phyloP scores from a whole-genome alignment of 2,329 filamentous ascomycete genomes.

The Neospermospora avenae region DNA sequence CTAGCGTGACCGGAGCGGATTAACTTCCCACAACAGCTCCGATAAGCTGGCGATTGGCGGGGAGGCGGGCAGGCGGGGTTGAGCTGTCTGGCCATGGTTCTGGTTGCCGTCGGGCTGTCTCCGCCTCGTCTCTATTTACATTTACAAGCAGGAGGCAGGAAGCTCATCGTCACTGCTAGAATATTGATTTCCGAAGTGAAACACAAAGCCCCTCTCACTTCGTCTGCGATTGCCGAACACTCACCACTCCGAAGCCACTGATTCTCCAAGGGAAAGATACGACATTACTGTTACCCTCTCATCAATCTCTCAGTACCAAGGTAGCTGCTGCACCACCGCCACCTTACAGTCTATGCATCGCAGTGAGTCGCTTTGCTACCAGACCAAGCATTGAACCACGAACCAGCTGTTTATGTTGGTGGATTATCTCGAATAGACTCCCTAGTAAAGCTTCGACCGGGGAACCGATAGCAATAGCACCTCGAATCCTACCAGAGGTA shows the following conservation, averaged over 20 bases:
- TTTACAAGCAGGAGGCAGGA: no score
- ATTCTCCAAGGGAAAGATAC: no score
- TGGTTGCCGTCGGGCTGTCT: no score
- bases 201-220: neutral
- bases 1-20: neutral
- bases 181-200: neutral
- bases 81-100: neutral
- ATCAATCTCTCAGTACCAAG: neutral
- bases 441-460: neutral
- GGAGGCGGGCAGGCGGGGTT: neutral
- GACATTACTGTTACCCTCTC: neutral
- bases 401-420: neutral
- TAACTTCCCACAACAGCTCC: neutral
- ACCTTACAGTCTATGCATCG: neutral
- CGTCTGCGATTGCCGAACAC: neutral
- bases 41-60: conserved; percentile 6
- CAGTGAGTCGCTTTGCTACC: neutral
- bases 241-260: neutral
- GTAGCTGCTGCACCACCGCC: neutral
- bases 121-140: conserved; percentile 4
- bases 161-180: neutral
- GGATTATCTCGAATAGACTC: no score
- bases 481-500: neutral
- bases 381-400: neutral
- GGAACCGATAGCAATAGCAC: neutral